These are phyloP conservation scores for Selaginella moellendorffii DNA, from an alignment of 75 land plant genomes.

Conservation along the genomic window DNA sequence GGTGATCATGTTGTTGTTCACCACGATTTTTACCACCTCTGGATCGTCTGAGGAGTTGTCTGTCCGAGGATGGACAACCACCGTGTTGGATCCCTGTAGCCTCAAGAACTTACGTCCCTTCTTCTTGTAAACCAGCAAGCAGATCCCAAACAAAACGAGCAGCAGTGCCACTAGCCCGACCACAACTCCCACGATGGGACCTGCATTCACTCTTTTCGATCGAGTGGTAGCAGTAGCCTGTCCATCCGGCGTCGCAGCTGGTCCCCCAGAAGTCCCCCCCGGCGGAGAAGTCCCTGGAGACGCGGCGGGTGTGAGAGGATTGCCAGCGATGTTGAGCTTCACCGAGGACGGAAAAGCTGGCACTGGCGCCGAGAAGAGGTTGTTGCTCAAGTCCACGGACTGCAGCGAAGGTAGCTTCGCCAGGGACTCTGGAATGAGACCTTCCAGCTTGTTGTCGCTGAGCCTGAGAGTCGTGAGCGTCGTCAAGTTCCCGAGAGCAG, in stretches of 20 bases:
- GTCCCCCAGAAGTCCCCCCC: not conserved
- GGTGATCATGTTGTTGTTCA: slow-evolving; percentile 3
- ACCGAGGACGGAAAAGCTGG: not conserved
- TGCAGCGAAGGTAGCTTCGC: not conserved
- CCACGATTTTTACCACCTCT: slow-evolving; percentile 17
- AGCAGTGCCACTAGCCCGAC: slow-evolving; percentile 16
- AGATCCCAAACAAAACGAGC: not conserved
- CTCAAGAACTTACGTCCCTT: slow-evolving; percentile 11
- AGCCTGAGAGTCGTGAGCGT: not conserved
- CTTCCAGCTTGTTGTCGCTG: not conserved
- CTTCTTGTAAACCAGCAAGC: slow-evolving; percentile 16
- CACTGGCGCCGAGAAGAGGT: not conserved
- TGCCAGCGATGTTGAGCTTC: not conserved
- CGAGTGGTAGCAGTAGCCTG: not conserved
- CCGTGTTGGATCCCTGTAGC: slow-evolving; percentile 37
- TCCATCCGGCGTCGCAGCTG: not conserved
- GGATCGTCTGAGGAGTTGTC: slow-evolving; percentile 21
- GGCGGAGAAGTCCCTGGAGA: not conserved
- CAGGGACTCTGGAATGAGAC: not conserved
- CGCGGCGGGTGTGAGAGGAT: not conserved
- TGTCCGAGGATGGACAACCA: slow-evolving; percentile 29
- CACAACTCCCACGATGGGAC: not conserved
- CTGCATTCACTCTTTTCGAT: not conserved
- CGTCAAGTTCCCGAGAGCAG: not conserved
- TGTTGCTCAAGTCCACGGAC: not conserved